Conservation (phyloP, 2,329 filamentous ascomycete genomes). For the Camillea tinctor region DNA sequence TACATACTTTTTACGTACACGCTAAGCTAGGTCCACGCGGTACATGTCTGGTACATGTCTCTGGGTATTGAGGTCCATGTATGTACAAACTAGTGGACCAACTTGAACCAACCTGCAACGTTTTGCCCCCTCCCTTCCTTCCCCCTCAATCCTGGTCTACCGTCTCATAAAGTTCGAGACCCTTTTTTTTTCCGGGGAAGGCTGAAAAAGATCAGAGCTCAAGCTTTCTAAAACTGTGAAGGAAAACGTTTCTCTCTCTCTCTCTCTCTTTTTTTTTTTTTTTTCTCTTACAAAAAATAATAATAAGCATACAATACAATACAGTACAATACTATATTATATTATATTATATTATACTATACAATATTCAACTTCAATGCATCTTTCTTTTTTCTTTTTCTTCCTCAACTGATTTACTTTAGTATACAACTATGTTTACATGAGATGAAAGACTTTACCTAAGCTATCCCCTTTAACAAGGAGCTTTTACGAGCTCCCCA, state of each 20-base stretch:
- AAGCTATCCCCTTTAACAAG: background rate
- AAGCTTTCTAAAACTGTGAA: background rate
- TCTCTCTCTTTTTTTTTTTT: no score
- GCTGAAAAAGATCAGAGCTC: background rate
- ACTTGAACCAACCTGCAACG: background rate
- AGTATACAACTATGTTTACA: background rate
- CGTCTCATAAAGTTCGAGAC: background rate
- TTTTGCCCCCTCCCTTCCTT: no score
- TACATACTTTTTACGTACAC: no score
- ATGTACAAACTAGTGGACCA: background rate
- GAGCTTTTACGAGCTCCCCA: background rate
- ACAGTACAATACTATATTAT: no score
- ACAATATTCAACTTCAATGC: no score
- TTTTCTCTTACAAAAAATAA: background rate
- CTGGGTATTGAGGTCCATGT: background rate
- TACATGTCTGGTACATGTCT: no score
- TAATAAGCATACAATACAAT: no score
- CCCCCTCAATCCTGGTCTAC: no score
- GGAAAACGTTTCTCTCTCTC: background rate
- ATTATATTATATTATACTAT: no score
- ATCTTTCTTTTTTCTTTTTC: background rate
- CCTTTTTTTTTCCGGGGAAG: background rate
- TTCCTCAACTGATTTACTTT: no score
- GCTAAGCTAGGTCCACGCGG: no score
- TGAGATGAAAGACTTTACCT: background rate